Base-by-base conservation (phyloP, 1,284 basidiomycete genomes). In the Malassezia japonica region DNA sequence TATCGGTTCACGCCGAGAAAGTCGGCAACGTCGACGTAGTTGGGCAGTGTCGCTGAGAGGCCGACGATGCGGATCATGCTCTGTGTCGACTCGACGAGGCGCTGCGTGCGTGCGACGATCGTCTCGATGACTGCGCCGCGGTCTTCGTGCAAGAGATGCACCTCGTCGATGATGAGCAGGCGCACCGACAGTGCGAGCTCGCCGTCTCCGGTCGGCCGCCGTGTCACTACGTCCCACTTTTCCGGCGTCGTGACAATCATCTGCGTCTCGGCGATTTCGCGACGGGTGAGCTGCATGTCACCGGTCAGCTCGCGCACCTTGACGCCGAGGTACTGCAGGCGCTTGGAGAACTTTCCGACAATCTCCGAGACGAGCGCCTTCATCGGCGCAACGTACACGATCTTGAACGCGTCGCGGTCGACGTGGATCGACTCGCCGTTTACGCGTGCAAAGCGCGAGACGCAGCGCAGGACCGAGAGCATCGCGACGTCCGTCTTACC, bases 401-500 rank as follows among this genome's bases (percentile, higher is more conserved):
- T 83, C 74, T 99, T 98, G 78, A 96, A 98, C 27, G 74, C 67
- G 42, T 65, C 56, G 23, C 49, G 51, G 36, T 47, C 50, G 36
- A 72, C 66, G 28, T 60, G 58, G 37, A 69, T 65, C 3, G 21
- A n/a, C 10, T n/a, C 18, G 20, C 59, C 58, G n/a, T 56, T 52
- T 2, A 48, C 25, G 12, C n/a, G 20, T 69, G 81, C 78, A 72
- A 87, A 81, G 64, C 86, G 87, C 48, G 83, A 78, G 45, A 98
- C 77, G 18, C 91, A 86, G 20, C 90, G 85, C 45, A 98, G 79
- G 53, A 99, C 86, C 1, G 87, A 80, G 66, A 99, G 79, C 83
- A 98, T 88, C 0, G 94, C 94, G 0, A 99, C 87, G 73, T 98
- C 94, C 0, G 94, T 99, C 86, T 99, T 98, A 76, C 94, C 94